Conservation (phyloP, 1,284 basidiomycete species). For the Rhodofomes roseus region DNA sequence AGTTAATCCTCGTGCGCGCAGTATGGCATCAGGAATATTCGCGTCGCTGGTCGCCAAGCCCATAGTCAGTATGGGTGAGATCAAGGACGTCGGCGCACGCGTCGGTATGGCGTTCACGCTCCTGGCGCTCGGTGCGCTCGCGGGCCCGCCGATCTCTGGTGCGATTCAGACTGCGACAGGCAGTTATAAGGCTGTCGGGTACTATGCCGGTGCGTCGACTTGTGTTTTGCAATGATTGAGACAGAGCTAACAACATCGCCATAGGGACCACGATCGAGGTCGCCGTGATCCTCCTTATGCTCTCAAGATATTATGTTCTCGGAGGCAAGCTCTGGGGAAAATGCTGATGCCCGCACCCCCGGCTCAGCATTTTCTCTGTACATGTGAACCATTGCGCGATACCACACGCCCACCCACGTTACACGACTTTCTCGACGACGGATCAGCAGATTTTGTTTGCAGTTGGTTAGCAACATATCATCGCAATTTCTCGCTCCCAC, state of each 20-base stretch:
- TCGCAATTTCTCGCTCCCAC: not conserved
- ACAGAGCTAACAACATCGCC: not conserved
- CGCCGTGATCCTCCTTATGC: slow-evolving; percentile 9
- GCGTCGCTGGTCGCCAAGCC: slow-evolving; percentile 53
- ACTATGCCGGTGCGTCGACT: slow-evolving; percentile 49
- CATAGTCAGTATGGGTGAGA: slow-evolving; percentile 54
- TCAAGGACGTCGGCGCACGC: slow-evolving; percentile 56
- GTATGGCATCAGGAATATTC: slow-evolving; percentile 52
- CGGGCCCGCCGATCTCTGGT: slow-evolving; percentile 57
- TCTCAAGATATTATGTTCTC: slow-evolving; percentile 10
- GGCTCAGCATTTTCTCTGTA: too few relatives aligned
- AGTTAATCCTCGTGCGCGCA: slow-evolving; percentile 17
- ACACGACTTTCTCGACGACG: not conserved
- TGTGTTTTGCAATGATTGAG: not conserved
- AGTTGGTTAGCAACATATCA: not conserved
- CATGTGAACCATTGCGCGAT: too few relatives aligned
- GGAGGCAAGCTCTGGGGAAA: not conserved
- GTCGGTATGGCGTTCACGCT: slow-evolving; percentile 56
- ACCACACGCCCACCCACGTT: too few relatives aligned
- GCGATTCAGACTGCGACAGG: slow-evolving; percentile 45
- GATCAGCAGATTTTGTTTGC: not conserved
- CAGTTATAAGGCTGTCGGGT: slow-evolving; percentile 49
- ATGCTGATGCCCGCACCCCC: not conserved
- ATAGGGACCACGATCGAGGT: slow-evolving; percentile 15
- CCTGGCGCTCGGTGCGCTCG: slow-evolving; percentile 42